These are phyloP conservation scores for Dothideomycetes sp. DNA, from an alignment of 2,329 filamentous ascomycete genomes.

Conservation along the genomic window DNA sequence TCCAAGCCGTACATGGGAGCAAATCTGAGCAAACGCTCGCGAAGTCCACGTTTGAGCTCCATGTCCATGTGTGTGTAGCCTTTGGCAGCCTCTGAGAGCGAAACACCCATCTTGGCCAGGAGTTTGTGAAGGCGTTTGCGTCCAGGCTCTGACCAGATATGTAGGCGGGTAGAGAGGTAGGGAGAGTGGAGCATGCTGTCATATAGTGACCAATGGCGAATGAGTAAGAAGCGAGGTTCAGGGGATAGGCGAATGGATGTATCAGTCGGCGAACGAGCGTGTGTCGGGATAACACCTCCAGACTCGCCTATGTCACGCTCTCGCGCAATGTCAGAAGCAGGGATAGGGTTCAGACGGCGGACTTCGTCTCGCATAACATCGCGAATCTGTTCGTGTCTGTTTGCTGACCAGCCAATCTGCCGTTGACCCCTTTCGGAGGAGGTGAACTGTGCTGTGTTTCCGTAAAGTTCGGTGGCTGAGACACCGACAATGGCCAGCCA, in stretches of 20 bases:
- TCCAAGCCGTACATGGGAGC: constrained; percentile 89
- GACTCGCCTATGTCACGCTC: constrained; percentile 54
- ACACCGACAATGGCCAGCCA: constrained; percentile 94
- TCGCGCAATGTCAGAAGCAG: constrained; percentile 43
- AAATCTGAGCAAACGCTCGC: constrained; percentile 79
- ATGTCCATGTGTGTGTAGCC: constrained; percentile 98
- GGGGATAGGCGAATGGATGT: constrained; percentile 85
- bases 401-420: constrained; percentile 5
- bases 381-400: constrained; percentile 72
- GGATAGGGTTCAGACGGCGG: constrained; percentile 76
- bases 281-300: constrained; percentile 77
- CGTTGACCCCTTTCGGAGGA: constrained; percentile 13
- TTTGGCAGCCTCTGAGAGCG: constrained; percentile 84
- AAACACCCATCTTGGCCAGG: constrained; percentile 95
- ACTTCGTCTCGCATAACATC: constrained; percentile 88
- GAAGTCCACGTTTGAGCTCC: constrained; percentile 79
- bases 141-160: constrained; percentile 88
- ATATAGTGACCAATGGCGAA: constrained; percentile 94
- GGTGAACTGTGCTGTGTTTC: constrained; percentile 64
- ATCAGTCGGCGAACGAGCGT: constrained; percentile 79
- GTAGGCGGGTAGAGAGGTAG: constrained; percentile 81
- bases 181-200: constrained; percentile 98
- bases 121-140: constrained; percentile 85
- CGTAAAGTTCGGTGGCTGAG: constrained; percentile 86
- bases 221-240: constrained; percentile 83